These are phyloP conservation scores for Aureobasidium leucospermi DNA, from an alignment of 2,329 filamentous ascomycete species.

Conservation along the genomic window DNA sequence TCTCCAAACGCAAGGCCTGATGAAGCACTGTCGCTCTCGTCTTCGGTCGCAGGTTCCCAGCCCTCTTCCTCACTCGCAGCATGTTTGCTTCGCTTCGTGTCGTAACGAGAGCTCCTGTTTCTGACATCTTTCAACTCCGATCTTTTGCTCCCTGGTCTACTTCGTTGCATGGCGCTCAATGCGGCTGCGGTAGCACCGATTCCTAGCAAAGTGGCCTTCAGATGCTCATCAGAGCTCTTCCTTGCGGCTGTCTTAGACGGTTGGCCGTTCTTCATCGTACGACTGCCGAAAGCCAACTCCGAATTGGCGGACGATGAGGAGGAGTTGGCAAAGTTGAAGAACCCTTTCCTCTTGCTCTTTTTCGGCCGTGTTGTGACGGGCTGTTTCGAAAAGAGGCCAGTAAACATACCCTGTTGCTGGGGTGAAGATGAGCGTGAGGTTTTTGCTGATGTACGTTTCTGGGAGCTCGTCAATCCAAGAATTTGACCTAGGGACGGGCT, in stretches of 20 bases:
- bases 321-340: slow-evolving; percentile 43
- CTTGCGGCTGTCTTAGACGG: slow-evolving; percentile 14
- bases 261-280: slow-evolving; percentile 18
- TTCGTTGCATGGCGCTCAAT: slow-evolving; percentile 36
- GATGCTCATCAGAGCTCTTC: slow-evolving; percentile 35
- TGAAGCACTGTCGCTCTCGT: slow-evolving; percentile 47
- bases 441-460: slow-evolving; percentile 15
- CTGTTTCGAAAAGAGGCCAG: slow-evolving; percentile 25
- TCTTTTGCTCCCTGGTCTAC: slow-evolving; percentile 21
- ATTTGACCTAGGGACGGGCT: slow-evolving; percentile 23
- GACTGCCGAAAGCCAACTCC: slow-evolving; percentile 38
- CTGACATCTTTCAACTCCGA: slow-evolving; percentile 30
- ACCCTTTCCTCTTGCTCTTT: slow-evolving; percentile 31
- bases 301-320: slow-evolving; percentile 41
- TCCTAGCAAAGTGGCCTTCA: slow-evolving; percentile 40
- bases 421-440: slow-evolving; percentile 15
- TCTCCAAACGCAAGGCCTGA: slow-evolving; percentile 57
- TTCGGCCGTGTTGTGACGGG: slow-evolving; percentile 18
- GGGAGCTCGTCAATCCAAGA: slow-evolving; percentile 18
- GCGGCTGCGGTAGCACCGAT: slow-evolving; percentile 43
- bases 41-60: slow-evolving; percentile 54
- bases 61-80: slow-evolving; percentile 42
- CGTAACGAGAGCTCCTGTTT: slow-evolving; percentile 22
- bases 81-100: slow-evolving; percentile 16
- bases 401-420: slow-evolving; percentile 22